Evolutionary conservation across 2,329 filamentous ascomycete species (phyloP), one percentile per base, ranked within the genome.

Genomic region (Dactylellina leptospora): DNA sequence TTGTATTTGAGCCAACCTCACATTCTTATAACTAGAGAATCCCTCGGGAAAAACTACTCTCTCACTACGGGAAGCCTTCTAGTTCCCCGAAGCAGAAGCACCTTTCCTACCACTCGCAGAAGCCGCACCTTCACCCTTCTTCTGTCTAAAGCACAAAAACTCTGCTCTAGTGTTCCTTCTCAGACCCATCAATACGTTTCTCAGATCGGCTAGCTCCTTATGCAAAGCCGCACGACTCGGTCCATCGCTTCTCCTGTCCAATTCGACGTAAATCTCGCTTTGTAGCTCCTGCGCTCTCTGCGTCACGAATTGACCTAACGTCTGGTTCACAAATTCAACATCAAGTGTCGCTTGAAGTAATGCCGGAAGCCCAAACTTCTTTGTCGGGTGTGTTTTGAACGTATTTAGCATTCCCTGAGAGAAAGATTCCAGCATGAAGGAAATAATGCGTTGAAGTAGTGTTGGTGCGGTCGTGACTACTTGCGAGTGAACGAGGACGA

Each of bases 261-360:
- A 83, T 78, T 95, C 92, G 75, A 95, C 87, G 80, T 97, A 99
- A 50, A 99, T 93, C 79, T 93, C 87, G 76, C 90, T 90, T 81
- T 97, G 95, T 11, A 91, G 84, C 78, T 93, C 87, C 5, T 87
- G 88, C 2, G 92, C 91, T 54, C 87, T 85, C 64, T 96, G 90
- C 0, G 91, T 95, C 0, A 91, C 95, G 80, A 96, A 99, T 76
- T 93, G 89, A 72, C 87, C 90, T 30, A 99, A 85, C 3, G 93
- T 97, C 82, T 99, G 95, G 0, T 93, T 91, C 64, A 97, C 88
- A 78, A 99, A 97, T 80, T 99, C 95, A 1, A 97, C 93, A 78
- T 99, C 95, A 0, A 99, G 86, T 0, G 95, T 99, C 1, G 96
- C 96, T 81, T 99, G 96, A 88, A 97, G 96, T 54, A 99, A 85